Percentiles rank a stretch among this genome's conserved stretches.
These are phyloP conservation scores for Fonsecaea monophora DNA, from an alignment of 2,329 filamentous ascomycete species.

Conservation along the genomic window DNA sequence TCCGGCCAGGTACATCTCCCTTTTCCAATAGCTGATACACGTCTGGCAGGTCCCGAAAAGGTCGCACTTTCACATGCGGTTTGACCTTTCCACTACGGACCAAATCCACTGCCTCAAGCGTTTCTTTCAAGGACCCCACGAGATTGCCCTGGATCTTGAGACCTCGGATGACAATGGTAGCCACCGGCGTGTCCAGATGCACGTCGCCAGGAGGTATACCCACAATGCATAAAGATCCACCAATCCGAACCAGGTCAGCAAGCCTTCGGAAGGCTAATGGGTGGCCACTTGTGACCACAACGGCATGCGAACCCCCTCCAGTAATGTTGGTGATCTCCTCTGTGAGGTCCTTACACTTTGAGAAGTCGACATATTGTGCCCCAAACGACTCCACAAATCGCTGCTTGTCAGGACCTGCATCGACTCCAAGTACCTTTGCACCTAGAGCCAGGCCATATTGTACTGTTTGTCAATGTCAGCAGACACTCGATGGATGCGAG, in stretches of 20 bases:
- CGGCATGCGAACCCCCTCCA: constrained; percentile 46
- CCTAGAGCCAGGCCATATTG: constrained; percentile 54
- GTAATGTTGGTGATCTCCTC: constrained; percentile 49
- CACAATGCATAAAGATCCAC: constrained; percentile 53
- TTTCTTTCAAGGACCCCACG: constrained; percentile 55
- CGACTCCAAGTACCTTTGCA: constrained; percentile 52
- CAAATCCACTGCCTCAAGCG: constrained; percentile 55
- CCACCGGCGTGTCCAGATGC: constrained; percentile 51
- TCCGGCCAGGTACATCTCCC: constrained; percentile 52
- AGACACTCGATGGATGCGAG: neutral
- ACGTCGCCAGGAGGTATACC: constrained; percentile 52
- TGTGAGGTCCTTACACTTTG: constrained; percentile 43
- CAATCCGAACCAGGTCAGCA: constrained; percentile 54
- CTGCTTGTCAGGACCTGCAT: constrained; percentile 49
- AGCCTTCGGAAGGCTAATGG: constrained; percentile 48
- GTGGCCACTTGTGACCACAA: constrained; percentile 53
- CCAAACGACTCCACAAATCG: constrained; percentile 51
- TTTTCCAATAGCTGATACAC: constrained; percentile 56
- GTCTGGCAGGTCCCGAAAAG: constrained; percentile 51
- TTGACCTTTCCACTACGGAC: constrained; percentile 52
- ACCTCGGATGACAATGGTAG: constrained; percentile 55
- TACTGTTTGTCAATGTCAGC: constrained; percentile 42
- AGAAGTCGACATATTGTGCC: constrained; percentile 53
- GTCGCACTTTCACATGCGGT: constrained; percentile 51
- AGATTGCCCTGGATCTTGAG: constrained; percentile 53